Conservation (phyloP, 176 grass and related monocot genomes). For the Raddia guianensis region DNA sequence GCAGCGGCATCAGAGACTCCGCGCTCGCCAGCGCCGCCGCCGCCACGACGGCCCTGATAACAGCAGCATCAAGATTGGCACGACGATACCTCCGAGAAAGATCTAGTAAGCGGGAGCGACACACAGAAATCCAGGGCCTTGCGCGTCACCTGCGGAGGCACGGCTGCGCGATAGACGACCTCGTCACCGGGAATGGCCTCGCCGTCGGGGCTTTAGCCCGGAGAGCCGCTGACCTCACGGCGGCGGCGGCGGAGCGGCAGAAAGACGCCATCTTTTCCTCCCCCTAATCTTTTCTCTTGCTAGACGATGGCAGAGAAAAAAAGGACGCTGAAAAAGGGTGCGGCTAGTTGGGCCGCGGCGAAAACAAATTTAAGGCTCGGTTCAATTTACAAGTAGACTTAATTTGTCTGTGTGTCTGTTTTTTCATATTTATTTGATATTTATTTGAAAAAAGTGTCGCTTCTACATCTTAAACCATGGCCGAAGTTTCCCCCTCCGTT, state of each 20-base stretch:
- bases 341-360: neutral
- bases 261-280: slow-evolving; percentile 60
- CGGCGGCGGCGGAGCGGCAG: slow-evolving; percentile 47
- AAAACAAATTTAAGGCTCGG: neutral
- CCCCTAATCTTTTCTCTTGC: neutral
- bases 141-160: slow-evolving; percentile 51
- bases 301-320: neutral
- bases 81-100: neutral
- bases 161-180: neutral
- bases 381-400: no score
- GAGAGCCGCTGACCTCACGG: slow-evolving; percentile 45
- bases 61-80: neutral
- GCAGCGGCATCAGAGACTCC: slow-evolving; percentile 72
- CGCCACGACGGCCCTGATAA: slow-evolving; percentile 28
- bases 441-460: no score
- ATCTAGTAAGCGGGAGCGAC: neutral
- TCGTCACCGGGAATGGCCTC: slow-evolving; percentile 23
- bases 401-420: no score
- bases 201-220: slow-evolving; percentile 33
- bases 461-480: no score
- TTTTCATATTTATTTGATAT: no score
- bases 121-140: neutral
- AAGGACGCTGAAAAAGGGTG: neutral
- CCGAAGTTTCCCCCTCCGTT: no score
- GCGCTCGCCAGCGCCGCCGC: slow-evolving; percentile 47